Evolutionary conservation across 140 eudicot species (phyloP).

Genomic region (Senecio squalidus): DNA sequence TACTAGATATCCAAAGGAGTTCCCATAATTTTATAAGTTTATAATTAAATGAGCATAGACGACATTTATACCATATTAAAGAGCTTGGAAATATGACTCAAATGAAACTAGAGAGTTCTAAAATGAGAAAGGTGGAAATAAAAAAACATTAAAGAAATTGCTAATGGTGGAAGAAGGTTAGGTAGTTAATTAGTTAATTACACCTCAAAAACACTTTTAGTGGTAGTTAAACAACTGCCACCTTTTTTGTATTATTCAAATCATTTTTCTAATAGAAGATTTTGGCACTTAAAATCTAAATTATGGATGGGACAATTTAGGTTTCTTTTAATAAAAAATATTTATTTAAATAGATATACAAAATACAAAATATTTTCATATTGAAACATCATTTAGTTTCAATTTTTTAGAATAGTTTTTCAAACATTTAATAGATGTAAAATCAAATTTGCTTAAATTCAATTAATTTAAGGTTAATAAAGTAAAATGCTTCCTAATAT

Average conservation of each 20-base stretch:
- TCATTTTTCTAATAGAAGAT: not conserved
- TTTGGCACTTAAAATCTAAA: not conserved
- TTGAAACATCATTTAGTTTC: no score
- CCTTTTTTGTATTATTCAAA: not conserved
- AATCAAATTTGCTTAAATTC: no score
- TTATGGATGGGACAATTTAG: not conserved
- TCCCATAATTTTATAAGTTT: not conserved
- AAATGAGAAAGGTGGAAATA: not conserved
- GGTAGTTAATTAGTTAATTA: slow-evolving; percentile 23
- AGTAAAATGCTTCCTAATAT: no score
- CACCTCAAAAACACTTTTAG: slow-evolving; percentile 17
- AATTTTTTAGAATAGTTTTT: no score
- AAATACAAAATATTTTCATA: no score
- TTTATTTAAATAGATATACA: no score
- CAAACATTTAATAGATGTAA: no score
- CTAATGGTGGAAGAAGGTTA: slow-evolving; percentile 13
- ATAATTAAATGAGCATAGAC: not conserved
- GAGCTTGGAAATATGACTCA: not conserved
- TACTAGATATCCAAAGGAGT: no score
- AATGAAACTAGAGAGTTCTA: slow-evolving; percentile 7
- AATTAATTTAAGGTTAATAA: no score
- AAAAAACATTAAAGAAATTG: not conserved
- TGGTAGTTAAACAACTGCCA: slow-evolving; percentile 32
- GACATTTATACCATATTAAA: not conserved
- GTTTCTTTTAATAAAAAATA: not conserved